Conservation (phyloP, 345 rosid genomes). For the Eucalyptus pumila region DNA sequence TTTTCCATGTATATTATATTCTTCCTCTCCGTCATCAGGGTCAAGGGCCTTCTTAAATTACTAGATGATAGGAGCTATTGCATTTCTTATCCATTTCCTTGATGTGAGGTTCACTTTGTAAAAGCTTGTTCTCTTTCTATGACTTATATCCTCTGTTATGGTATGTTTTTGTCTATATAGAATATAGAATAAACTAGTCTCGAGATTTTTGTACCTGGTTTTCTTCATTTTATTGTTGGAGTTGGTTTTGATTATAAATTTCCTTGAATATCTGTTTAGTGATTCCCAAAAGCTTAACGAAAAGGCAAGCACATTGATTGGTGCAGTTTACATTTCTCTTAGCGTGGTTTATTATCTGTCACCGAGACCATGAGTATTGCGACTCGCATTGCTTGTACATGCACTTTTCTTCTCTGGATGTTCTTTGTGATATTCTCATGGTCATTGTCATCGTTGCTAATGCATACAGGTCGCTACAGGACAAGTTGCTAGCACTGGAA, state of each 20-base stretch:
- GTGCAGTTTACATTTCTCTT: neutral
- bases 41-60: neutral
- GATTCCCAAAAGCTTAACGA: neutral
- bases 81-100: neutral
- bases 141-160: neutral
- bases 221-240: neutral
- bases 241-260: neutral
- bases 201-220: neutral
- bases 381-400: neutral
- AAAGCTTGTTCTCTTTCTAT: neutral
- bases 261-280: neutral
- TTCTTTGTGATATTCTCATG: neutral
- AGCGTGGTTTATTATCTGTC: neutral
- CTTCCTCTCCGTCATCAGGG: neutral
- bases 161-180: neutral
- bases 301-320: neutral
- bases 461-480: slow-evolving; percentile 71
- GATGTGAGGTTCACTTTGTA: neutral
- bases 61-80: neutral
- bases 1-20: neutral
- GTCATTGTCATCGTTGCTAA: neutral
- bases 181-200: neutral
- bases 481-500: slow-evolving; percentile 96
- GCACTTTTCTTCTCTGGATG: neutral
- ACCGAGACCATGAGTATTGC: neutral